These are phyloP conservation scores for Cunninghamia lanceolata DNA, from an alignment of 75 land plant genomes.

Conservation along the genomic window DNA sequence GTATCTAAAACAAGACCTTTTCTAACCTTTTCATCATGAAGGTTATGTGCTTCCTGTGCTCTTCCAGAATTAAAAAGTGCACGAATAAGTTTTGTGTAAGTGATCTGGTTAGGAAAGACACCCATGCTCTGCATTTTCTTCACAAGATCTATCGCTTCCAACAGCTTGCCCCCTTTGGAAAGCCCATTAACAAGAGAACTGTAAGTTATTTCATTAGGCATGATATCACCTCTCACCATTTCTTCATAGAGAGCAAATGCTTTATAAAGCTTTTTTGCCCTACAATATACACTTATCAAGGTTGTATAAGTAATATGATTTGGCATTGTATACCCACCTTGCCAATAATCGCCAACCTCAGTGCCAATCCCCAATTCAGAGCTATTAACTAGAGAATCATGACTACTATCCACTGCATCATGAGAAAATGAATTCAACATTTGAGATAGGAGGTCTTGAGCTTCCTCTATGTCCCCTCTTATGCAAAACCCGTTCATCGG, in stretches of 20 bases:
- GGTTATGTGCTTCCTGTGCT: conserved; percentile 27
- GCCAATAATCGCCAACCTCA: neutral
- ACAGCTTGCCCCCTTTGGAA: conserved; percentile 39
- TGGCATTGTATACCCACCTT: conserved; percentile 13
- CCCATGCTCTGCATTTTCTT: conserved; percentile 62
- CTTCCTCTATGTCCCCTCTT: conserved; percentile 48
- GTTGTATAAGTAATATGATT: conserved; percentile 56
- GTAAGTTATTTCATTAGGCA: conserved; percentile 67
- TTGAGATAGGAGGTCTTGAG: conserved; percentile 38
- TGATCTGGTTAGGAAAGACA: conserved; percentile 54
- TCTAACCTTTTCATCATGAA: conserved; percentile 39
- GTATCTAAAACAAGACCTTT: conserved; percentile 51
- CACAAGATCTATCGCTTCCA: conserved; percentile 42
- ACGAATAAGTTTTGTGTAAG: conserved; percentile 52
- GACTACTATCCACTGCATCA: neutral
- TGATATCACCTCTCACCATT: conserved; percentile 43
- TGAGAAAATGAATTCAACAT: conserved; percentile 21
- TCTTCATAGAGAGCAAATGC: conserved; percentile 46
- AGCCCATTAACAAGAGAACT: conserved; percentile 62
- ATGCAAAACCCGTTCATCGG: conserved; percentile 66
- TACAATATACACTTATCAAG: conserved; percentile 52
- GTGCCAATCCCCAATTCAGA: neutral
- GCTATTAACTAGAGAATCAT: neutral
- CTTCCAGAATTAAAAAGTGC: conserved; percentile 39
- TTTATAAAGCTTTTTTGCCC: conserved; percentile 27